phyloP scores from a whole-genome alignment of 2,329 filamentous ascomycete species.

The Trichoderma cornu-damae region DNA sequence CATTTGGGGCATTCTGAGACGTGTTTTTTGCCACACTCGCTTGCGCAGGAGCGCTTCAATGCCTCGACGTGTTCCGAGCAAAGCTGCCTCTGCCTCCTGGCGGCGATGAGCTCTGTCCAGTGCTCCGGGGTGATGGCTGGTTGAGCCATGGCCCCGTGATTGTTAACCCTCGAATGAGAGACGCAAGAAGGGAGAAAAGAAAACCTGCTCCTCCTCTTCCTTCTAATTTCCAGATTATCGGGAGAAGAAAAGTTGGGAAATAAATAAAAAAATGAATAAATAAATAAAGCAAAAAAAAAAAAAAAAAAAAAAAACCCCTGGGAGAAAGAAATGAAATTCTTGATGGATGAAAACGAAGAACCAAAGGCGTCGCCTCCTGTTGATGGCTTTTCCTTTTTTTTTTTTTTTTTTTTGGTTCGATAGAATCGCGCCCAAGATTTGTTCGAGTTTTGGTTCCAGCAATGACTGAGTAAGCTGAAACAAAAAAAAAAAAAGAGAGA shows the following conservation, averaged over 20 bases:
- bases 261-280: neutral
- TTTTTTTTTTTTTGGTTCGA: neutral
- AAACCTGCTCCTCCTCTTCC: neutral
- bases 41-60: conserved; percentile 40
- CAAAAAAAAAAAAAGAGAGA: no score
- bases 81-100: conserved; percentile 30
- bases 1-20: conserved; percentile 45
- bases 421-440: neutral
- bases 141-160: conserved; percentile 2
- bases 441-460: neutral
- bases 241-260: neutral
- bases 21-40: conserved; percentile 40
- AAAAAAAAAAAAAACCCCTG: no score
- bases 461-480: conserved; percentile 7
- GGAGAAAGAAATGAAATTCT: neutral
- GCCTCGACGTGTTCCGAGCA: conserved; percentile 40
- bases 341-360: neutral
- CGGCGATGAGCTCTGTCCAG: conserved; percentile 37
- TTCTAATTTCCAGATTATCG: no score
- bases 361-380: neutral
- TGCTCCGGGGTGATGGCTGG: conserved; percentile 32
- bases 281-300: no score
- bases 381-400: neutral
- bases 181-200: neutral
- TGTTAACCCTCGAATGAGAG: neutral